Percentiles rank a stretch among this genome's conserved stretches.
phyloP scores from a whole-genome alignment of 2,329 filamentous ascomycete genomes.

The Pleomassaria siparia region DNA sequence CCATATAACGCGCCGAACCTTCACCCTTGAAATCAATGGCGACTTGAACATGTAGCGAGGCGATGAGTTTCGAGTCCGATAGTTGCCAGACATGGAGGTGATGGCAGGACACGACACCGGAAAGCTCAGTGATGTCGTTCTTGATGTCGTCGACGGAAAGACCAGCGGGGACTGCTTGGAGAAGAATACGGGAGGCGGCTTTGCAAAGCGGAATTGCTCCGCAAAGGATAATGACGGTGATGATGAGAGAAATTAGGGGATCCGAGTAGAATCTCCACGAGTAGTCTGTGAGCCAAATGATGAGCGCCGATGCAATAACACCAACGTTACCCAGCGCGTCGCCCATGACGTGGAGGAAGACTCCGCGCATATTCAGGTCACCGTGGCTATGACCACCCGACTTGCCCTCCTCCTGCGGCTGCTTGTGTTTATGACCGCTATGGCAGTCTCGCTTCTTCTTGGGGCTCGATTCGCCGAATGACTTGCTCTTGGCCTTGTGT shows the following conservation, averaged over 20 bases:
- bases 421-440: slow-evolving; percentile 75
- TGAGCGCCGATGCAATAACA: slow-evolving; percentile 77
- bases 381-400: slow-evolving; percentile 68
- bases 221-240: slow-evolving; percentile 74
- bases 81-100: slow-evolving; percentile 98
- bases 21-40: slow-evolving; percentile 85
- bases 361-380: slow-evolving; percentile 91
- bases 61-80: slow-evolving; percentile 90
- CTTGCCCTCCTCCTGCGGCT: slow-evolving; percentile 66
- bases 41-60: slow-evolving; percentile 90
- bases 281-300: slow-evolving; percentile 90
- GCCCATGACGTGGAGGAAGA: slow-evolving; percentile 71
- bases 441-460: slow-evolving; percentile 50
- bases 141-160: slow-evolving; percentile 88
- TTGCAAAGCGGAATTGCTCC: slow-evolving; percentile 78
- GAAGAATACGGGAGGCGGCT: slow-evolving; percentile 80
- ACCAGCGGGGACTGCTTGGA: slow-evolving; percentile 90
- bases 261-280: slow-evolving; percentile 85
- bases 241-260: slow-evolving; percentile 88
- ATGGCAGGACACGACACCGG: slow-evolving; percentile 86
- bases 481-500: slow-evolving; percentile 34
- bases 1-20: slow-evolving; percentile 81
- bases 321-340: slow-evolving; percentile 86
- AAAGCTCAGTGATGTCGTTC: slow-evolving; percentile 82
- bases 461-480: slow-evolving; percentile 8